Conservation (phyloP, 495 filamentous ascomycete genomes). For the Lophiotrema nucula region DNA sequence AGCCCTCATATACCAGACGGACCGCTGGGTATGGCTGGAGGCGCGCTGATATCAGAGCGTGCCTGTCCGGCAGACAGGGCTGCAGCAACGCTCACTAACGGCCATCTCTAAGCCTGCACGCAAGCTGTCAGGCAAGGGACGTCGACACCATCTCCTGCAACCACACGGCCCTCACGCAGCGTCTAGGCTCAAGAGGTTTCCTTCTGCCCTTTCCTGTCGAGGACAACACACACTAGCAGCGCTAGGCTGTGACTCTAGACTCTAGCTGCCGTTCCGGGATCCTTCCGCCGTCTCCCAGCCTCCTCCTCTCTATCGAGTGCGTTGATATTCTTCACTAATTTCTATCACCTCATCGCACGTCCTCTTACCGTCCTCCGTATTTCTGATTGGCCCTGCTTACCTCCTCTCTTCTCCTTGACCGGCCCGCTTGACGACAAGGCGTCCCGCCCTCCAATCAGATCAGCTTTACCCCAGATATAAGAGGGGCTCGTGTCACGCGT, state of each 20-base stretch:
- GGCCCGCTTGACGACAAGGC: not conserved
- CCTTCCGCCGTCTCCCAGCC: not conserved
- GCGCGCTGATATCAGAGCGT: not conserved
- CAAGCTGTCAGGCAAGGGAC: too few relatives aligned
- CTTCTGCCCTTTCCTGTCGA: too few relatives aligned
- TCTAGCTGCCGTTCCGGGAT: not conserved
- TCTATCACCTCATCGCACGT: too few relatives aligned
- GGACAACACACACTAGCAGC: constrained; percentile 4
- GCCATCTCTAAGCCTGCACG: too few relatives aligned
- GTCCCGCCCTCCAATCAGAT: not conserved
- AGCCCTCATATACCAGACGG: not conserved
- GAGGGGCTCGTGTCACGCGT: not conserved
- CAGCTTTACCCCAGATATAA: not conserved
- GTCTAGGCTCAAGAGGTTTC: not conserved
- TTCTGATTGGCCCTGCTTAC: not conserved
- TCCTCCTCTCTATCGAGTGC: not conserved
- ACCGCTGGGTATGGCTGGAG: not conserved
- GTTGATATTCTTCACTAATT: not conserved
- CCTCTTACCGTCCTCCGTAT: too few relatives aligned
- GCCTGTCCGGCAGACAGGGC: constrained; percentile 3
- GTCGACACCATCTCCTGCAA: not conserved
- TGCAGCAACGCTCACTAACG: not conserved
- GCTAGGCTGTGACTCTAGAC: not conserved
- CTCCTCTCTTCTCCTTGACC: not conserved
- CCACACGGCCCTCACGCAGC: not conserved